Evolutionary conservation across 1,139 yeast genomes (phyloP).

Genomic region (Blastobotrys petasosporus): DNA sequence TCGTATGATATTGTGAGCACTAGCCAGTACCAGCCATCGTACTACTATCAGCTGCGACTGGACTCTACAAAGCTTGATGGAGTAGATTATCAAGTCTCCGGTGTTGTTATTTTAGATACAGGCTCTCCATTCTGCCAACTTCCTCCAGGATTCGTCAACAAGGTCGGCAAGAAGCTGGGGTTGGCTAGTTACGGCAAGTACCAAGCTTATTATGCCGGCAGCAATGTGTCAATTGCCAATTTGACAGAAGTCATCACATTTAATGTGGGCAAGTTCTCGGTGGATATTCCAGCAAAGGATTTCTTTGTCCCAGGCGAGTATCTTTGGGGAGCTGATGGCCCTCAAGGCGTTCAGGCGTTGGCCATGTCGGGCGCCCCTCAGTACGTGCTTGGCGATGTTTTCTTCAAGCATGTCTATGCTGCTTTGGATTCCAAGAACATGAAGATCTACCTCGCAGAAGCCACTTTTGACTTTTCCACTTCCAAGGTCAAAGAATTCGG

Average conservation of each 20-base stretch:
- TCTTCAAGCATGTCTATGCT: constrained; percentile 62
- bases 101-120: constrained; percentile 46
- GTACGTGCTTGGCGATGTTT: constrained; percentile 60
- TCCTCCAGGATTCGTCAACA: constrained; percentile 29
- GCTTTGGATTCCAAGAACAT: constrained; percentile 63
- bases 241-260: constrained; percentile 22
- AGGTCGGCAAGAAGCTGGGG: constrained; percentile 24
- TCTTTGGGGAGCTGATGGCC: constrained; percentile 32
- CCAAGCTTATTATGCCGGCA: constrained; percentile 26
- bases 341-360: constrained; percentile 28
- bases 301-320: constrained; percentile 32
- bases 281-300: constrained; percentile 25
- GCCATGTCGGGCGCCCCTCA: constrained; percentile 28
- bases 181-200: constrained; percentile 24
- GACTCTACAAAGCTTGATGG: constrained; percentile 22
- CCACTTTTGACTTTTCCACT: constrained; percentile 21
- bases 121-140: constrained; percentile 33
- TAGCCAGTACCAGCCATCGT: constrained; percentile 12
- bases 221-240: constrained; percentile 8
- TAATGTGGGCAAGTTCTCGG: constrained; percentile 25
- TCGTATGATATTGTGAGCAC: constrained; percentile 20
- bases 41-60: constrained; percentile 25
- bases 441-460: constrained; percentile 59
- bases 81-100: constrained; percentile 31
- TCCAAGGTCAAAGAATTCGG: constrained; percentile 18